Evolutionary conservation across 75 land plant genomes (phyloP).

Genomic region (Picea sitchensis): DNA sequence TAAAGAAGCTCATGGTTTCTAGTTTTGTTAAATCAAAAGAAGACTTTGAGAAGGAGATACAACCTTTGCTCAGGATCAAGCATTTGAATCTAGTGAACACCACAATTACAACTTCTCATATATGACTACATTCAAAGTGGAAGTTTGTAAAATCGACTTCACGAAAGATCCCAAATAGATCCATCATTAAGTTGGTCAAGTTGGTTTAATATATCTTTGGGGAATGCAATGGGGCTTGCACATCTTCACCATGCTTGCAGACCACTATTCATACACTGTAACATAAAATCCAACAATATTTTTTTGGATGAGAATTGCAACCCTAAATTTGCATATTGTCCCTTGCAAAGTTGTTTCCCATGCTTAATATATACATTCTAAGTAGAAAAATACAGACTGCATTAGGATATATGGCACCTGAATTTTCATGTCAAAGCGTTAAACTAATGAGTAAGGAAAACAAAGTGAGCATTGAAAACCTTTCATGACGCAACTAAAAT

Average conservation of each 20-base stretch:
- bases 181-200: conserved; percentile 57
- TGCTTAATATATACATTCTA: conserved; percentile 70
- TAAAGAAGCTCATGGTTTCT: conserved; percentile 53
- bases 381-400: conserved; percentile 97
- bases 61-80: conserved; percentile 52
- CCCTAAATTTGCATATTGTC: conserved; percentile 26
- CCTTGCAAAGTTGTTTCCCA: conserved; percentile 53
- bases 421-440: conserved; percentile 81
- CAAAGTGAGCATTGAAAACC: too few relatives aligned
- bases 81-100: conserved; percentile 67
- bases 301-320: conserved; percentile 18
- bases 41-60: conserved; percentile 86
- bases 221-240: conserved; percentile 27
- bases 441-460: conserved; percentile 30
- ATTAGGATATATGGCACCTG: conserved; percentile 97
- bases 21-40: conserved; percentile 76
- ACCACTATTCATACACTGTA: conserved; percentile 33
- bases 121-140: conserved; percentile 79
- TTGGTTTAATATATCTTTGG: conserved; percentile 45
- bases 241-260: conserved; percentile 42
- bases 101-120: conserved; percentile 90
- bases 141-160: conserved; percentile 75
- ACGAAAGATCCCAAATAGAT: conserved; percentile 34
- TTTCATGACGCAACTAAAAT: too few relatives aligned
- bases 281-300: conserved; percentile 40